Conservation (phyloP, 768 basidiomycete genomes). For the Zangia roseola region DNA sequence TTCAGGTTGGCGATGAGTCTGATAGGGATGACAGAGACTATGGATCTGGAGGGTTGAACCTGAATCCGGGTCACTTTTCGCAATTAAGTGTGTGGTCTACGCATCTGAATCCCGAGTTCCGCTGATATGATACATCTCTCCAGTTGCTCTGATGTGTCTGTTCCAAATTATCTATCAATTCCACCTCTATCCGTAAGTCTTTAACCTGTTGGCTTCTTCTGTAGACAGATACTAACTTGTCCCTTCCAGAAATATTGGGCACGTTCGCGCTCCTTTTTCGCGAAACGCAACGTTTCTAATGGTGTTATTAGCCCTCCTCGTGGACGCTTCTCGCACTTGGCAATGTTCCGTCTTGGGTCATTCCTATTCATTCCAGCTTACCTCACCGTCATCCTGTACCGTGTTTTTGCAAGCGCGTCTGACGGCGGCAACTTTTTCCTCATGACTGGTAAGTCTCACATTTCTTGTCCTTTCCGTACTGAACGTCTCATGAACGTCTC, state of each 20-base stretch:
- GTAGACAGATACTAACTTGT: background rate
- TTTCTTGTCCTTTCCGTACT: background rate
- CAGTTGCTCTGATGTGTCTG: conserved; percentile 92
- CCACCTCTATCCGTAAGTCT: conserved; percentile 80
- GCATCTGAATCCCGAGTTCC: background rate
- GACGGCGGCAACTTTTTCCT: conserved; percentile 75
- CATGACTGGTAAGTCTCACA: conserved; percentile 64
- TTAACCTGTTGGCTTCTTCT: background rate
- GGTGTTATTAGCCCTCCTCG: conserved; percentile 60
- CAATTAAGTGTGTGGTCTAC: conserved; percentile 65
- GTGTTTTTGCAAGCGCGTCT: conserved; percentile 63
- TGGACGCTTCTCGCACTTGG: conserved; percentile 77
- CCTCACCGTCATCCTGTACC: conserved; percentile 73
- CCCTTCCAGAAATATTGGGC: conserved; percentile 61
- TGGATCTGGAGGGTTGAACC: conserved; percentile 81
- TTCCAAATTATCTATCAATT: conserved; percentile 92
- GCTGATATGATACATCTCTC: conserved; percentile 3
- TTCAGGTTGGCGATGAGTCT: background rate
- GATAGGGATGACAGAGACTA: conserved; percentile 55
- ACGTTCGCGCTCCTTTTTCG: conserved; percentile 14
- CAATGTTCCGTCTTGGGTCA: conserved; percentile 90
- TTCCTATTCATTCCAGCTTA: conserved; percentile 89
- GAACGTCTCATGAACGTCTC: conserved; percentile 5
- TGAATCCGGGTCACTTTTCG: conserved; percentile 90
- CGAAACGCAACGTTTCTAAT: conserved; percentile 5